A percentile compares a stretch with the other conserved stretches of the same genome.
phyloP scores from a whole-genome alignment of 371 early-diverging fungal genomes.

The Rhizopus microsporus region DNA sequence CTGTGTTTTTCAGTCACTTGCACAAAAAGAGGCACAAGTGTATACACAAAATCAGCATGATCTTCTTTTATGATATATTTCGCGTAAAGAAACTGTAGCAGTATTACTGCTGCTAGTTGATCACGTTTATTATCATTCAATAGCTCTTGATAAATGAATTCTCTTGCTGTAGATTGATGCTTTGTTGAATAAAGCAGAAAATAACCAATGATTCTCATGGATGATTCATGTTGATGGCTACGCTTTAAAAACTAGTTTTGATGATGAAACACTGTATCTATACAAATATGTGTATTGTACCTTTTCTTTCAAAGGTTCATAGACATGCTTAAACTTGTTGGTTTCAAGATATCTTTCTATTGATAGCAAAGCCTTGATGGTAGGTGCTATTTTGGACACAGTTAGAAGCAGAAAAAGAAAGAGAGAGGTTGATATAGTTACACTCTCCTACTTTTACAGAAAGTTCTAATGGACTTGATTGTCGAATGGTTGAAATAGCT shows the following conservation, averaged over 20 bases:
- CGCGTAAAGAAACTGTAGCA: conserved; percentile 9
- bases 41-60: background rate
- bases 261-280: background rate
- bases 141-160: conserved; percentile 2
- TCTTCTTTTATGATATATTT: background rate
- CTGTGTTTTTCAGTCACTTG: conserved; percentile 5
- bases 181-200: conserved; percentile 12
- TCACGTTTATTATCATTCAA: background rate
- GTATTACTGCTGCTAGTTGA: conserved; percentile 15
- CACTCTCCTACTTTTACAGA: conserved; percentile 6
- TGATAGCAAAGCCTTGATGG: conserved; percentile 17
- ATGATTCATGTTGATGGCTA: background rate
- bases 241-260: conserved; percentile 4
- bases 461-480: conserved; percentile 1
- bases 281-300: background rate
- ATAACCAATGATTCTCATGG: conserved; percentile 18
- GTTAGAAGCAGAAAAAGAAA: too few relatives aligned
- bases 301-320: conserved; percentile 20
- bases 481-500: conserved; percentile 3
- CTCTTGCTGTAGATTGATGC: background rate
- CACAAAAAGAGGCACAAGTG: conserved; percentile 1
- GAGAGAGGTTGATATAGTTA: background rate
- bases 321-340: conserved; percentile 10
- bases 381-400: conserved; percentile 11
- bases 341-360: conserved; percentile 15